A percentile compares a stretch with the other conserved stretches of the same genome.
Conservation (phyloP, 352 stramenopile species). For the Globisporangium takayamanum region DNA sequence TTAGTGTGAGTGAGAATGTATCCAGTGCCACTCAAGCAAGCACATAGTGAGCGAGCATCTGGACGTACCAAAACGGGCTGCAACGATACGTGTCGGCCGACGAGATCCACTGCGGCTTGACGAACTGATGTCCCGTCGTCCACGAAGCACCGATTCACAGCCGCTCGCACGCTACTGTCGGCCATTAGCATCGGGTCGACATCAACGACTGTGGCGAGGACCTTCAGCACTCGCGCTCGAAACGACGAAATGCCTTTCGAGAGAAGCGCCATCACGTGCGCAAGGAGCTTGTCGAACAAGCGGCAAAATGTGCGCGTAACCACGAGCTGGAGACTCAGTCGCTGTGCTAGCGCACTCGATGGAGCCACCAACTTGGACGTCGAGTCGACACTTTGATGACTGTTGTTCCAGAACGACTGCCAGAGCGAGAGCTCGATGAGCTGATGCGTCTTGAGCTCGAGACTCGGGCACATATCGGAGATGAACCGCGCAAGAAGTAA, state of each 20-base stretch:
- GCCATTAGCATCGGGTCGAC: slow-evolving; percentile 83
- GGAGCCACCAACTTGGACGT: slow-evolving; percentile 40
- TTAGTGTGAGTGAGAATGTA: neutral
- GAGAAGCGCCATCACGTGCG: slow-evolving; percentile 71
- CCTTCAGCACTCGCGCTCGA: slow-evolving; percentile 73
- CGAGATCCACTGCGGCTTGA: slow-evolving; percentile 79
- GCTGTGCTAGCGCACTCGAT: slow-evolving; percentile 34
- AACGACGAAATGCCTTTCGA: slow-evolving; percentile 65
- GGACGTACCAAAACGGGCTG: slow-evolving; percentile 64
- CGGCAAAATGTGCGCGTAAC: slow-evolving; percentile 58
- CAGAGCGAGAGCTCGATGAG: slow-evolving; percentile 29
- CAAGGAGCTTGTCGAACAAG: slow-evolving; percentile 61
- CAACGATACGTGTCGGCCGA: slow-evolving; percentile 73
- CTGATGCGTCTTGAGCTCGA: neutral
- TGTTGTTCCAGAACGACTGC: slow-evolving; percentile 42
- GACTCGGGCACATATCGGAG: slow-evolving; percentile 14
- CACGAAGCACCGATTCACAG: slow-evolving; percentile 62
- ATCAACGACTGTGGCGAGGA: slow-evolving; percentile 66
- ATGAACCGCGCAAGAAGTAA: slow-evolving; percentile 61
- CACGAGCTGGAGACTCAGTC: slow-evolving; percentile 38
- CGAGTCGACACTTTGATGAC: slow-evolving; percentile 21
- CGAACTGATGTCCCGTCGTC: slow-evolving; percentile 78
- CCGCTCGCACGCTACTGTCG: slow-evolving; percentile 40
- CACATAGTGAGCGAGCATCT: neutral
- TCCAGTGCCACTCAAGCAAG: too few species aligned